Evolutionary conservation across 129 eudicot genomes (phyloP), one percentile per base, ranked within the genome.

Genomic region (Saposhnikovia divaricata): DNA sequence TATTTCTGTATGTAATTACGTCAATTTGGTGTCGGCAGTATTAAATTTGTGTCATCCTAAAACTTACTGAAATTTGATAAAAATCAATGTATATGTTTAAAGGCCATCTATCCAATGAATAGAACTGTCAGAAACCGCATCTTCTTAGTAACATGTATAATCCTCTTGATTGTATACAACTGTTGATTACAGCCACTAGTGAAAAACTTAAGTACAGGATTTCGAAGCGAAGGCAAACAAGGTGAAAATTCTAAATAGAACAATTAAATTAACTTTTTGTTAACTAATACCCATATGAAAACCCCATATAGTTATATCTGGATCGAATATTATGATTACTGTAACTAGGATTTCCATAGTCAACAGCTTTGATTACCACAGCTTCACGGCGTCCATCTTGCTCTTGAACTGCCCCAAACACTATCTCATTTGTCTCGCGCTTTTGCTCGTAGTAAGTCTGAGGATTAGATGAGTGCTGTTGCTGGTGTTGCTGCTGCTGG

Each of bases 381-480:
- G 96, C 94, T 82, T 83, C 97, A 18, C 88, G 89, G 18, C 85
- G 82, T 66, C 89, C 93, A n/a, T 89, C 94, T 84, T 92, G 90
- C 80, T 95, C 99, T 75, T 95, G 97, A 75, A 95, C 97, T 8
- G 99, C 99, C 63, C 97, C 99, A 51, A 95, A 95, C 44, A 95
- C 96, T 6, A 95, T 89, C 87, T 95, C 98, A 37, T 85, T 92
- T n/a, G 90, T 85, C 78, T 92, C 97, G 18, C 84, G 51, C 43
- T 77, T 89, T 31, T 87, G 89, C 87, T 93, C 92, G 13, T 88
- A 84, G 72, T 72, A 83, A 31, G 96, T 89, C 71, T 89, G 86
- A 72, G 96, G 85, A 47, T 88, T 86, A 15, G 92, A 69, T 1
- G 89, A 84, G 37, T 78, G 80, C 77, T 89, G 93, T 85, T 85